A percentile compares a stretch with the other conserved stretches of the same genome.
phyloP scores from a whole-genome alignment of 1,139 yeast genomes.

The Pneumocystis murina region DNA sequence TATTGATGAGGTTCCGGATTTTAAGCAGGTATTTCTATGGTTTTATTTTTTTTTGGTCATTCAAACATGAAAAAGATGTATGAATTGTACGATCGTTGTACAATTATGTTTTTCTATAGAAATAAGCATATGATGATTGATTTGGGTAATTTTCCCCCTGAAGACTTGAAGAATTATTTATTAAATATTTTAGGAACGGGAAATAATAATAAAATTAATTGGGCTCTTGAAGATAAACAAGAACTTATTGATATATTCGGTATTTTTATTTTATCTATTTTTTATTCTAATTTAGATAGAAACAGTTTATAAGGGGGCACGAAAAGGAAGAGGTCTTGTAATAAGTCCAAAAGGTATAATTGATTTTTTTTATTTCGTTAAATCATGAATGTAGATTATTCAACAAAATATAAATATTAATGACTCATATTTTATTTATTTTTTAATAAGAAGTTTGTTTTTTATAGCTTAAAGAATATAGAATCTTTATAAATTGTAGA shows the following conservation, averaged over 20 bases:
- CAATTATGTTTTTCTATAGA: constrained; percentile 82
- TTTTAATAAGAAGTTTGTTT: background rate
- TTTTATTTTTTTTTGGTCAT: background rate
- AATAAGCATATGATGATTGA: constrained; percentile 64
- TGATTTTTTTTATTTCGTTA: background rate
- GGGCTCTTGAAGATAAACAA: constrained; percentile 62
- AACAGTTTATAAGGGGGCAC: background rate
- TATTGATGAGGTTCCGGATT: constrained; percentile 77
- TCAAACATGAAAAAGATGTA: constrained; percentile 43
- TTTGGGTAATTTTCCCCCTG: background rate
- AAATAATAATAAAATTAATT: constrained; percentile 83
- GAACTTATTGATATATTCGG: constrained; percentile 85
- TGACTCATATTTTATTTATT: background rate
- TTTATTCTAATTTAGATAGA: constrained; percentile 27
- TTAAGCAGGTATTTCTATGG: constrained; percentile 32
- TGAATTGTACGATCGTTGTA: constrained; percentile 79
- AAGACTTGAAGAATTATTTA: too few species aligned
- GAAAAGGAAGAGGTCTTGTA: constrained; percentile 69
- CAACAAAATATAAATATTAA: constrained; percentile 1
- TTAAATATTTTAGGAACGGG: constrained; percentile 90
- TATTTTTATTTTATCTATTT: constrained; percentile 78
- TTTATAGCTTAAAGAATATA: background rate
- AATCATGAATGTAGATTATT: background rate
- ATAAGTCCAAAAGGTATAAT: constrained; percentile 29
- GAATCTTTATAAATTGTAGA: too few species aligned